Conservation (phyloP, 2,329 filamentous ascomycete species). For the Talaromyces sp. region DNA sequence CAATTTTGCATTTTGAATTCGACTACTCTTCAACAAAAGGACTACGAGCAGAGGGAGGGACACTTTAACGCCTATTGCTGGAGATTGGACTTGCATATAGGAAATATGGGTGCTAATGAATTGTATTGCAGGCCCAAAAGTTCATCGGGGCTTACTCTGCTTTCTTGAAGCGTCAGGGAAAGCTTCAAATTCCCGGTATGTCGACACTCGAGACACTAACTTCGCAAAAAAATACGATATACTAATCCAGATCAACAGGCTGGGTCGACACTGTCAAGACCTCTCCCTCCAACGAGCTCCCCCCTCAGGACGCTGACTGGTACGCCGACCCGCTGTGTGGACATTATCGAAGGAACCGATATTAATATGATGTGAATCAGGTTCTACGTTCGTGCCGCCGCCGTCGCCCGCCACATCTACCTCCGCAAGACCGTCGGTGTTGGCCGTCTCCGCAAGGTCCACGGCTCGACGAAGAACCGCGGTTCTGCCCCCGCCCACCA, state of each 20-base stretch:
- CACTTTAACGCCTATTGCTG: not conserved
- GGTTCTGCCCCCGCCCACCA: slow-evolving; percentile 87
- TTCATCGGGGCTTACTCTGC: slow-evolving; percentile 63
- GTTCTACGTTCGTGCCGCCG: slow-evolving; percentile 80
- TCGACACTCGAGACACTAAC: slow-evolving; percentile 16
- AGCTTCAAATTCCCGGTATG: slow-evolving; percentile 64
- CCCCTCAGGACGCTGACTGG: slow-evolving; percentile 98
- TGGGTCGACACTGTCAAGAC: slow-evolving; percentile 99
- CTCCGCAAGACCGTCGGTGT: slow-evolving; percentile 99
- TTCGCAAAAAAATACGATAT: not conserved
- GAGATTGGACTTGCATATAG: not conserved
- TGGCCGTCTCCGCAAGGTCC: slow-evolving; percentile 91
- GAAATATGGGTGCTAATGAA: slow-evolving; percentile 12
- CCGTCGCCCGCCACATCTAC: slow-evolving; percentile 97
- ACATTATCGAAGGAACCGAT: not conserved
- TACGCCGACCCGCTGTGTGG: slow-evolving; percentile 45
- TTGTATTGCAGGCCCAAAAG: slow-evolving; percentile 52
- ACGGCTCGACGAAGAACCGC: slow-evolving; percentile 96
- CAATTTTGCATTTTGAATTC: not conserved
- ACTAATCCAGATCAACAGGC: slow-evolving; percentile 47
- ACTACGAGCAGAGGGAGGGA: slow-evolving; percentile 4
- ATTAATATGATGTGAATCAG: slow-evolving; percentile 27
- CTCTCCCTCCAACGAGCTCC: slow-evolving; percentile 91
- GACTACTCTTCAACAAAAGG: slow-evolving; percentile 11
- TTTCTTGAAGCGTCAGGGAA: slow-evolving; percentile 66